A percentile compares a stretch with the other conserved stretches of the same genome.
Evolutionary conservation across 108 stramenopile genomes (phyloP).

Genomic region (Stephanodiscus triporus): DNA sequence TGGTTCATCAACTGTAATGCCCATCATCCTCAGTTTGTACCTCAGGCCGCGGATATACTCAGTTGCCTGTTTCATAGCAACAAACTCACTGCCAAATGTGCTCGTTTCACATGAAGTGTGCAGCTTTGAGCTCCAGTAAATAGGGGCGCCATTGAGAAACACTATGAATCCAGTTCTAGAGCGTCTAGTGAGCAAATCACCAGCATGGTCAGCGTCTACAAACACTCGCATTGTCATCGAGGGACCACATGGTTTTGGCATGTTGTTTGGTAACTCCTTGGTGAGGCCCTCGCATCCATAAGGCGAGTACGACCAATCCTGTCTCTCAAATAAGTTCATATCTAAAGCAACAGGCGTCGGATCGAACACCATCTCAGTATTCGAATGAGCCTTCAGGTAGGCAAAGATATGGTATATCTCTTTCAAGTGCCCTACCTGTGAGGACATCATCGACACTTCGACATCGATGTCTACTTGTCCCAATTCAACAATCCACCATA

Average conservation of each 20-base stretch:
- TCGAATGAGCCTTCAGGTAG: constrained; percentile 39
- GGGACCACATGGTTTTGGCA: constrained; percentile 36
- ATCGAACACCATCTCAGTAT: constrained; percentile 53
- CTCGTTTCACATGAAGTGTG: constrained; percentile 60
- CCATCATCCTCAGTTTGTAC: constrained; percentile 67
- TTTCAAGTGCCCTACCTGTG: constrained; percentile 51
- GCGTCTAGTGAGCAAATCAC: constrained; percentile 13
- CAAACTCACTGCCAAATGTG: constrained; percentile 55
- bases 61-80: constrained; percentile 52
- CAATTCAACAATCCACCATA: constrained; percentile 26
- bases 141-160: constrained; percentile 9
- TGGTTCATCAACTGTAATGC: constrained; percentile 36
- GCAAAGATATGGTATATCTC: constrained; percentile 45
- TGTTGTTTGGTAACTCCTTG: constrained; percentile 20
- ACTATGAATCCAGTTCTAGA: constrained; percentile 22
- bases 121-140: not conserved
- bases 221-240: constrained; percentile 22
- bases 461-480: constrained; percentile 29
- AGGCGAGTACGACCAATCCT: constrained; percentile 37
- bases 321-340: constrained; percentile 10
- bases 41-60: constrained; percentile 53
- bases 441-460: constrained; percentile 50
- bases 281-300: constrained; percentile 32
- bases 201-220: constrained; percentile 16
- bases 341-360: constrained; percentile 42